Percentiles rank a stretch among this genome's conserved stretches.
These are phyloP conservation scores for Diaporthe citriasiana DNA, from an alignment of 2,329 filamentous ascomycete species.

Conservation along the genomic window DNA sequence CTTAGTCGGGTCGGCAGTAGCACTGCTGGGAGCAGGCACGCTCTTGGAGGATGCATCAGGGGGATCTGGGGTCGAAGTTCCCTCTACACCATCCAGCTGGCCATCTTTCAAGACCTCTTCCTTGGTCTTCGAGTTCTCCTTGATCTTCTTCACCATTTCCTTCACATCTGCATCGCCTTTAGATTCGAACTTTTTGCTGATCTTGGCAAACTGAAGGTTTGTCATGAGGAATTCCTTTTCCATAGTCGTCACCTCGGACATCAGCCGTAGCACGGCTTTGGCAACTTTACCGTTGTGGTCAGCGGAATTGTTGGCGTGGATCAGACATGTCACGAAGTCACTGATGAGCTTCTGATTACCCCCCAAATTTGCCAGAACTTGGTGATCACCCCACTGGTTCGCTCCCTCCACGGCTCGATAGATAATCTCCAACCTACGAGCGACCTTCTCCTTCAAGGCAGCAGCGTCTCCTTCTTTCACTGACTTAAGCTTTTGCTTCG, in stretches of 20 bases:
- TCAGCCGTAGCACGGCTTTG: constrained; percentile 70
- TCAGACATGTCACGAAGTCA: constrained; percentile 67
- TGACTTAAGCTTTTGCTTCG: constrained; percentile 61
- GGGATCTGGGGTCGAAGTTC: constrained; percentile 42
- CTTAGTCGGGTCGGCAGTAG: constrained; percentile 42
- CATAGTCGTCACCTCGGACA: constrained; percentile 74
- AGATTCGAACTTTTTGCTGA: constrained; percentile 73
- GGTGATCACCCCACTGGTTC: constrained; percentile 66
- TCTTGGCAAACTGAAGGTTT: constrained; percentile 75
- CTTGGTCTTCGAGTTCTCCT: constrained; percentile 47
- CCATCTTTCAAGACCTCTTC: constrained; percentile 47
- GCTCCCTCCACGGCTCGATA: constrained; percentile 67
- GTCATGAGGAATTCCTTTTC: constrained; percentile 71
- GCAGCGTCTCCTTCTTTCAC: constrained; percentile 56
- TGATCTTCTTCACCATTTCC: constrained; percentile 66
- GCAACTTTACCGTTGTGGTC: constrained; percentile 68
- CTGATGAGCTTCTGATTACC: constrained; percentile 70
- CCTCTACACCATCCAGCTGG: constrained; percentile 45
- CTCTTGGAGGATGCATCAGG: constrained; percentile 22
- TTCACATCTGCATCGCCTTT: constrained; percentile 76
- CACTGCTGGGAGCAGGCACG: constrained; percentile 1
- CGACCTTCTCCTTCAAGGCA: constrained; percentile 57
- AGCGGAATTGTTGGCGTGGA: constrained; percentile 65
- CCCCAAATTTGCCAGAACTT: constrained; percentile 70
- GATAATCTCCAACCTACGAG: constrained; percentile 63